Conservation (phyloP, 202 grass and related monocot genomes). For the Sporobolus alterniflorus region DNA sequence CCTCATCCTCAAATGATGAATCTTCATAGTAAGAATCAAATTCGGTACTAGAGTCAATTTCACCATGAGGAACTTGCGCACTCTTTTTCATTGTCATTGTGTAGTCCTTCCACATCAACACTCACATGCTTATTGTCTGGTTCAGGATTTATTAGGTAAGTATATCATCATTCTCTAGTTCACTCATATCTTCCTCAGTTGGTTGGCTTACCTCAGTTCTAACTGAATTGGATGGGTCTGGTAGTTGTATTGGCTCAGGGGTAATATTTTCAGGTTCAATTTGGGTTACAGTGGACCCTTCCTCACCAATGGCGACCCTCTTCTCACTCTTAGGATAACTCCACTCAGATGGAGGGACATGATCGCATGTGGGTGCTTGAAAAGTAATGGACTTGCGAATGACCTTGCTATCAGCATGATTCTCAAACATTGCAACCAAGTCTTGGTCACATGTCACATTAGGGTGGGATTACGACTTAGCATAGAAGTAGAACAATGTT, state of each 20-base stretch:
- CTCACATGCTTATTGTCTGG: neutral
- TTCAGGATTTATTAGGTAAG: neutral
- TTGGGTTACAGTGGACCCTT: too few species aligned
- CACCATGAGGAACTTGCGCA: neutral
- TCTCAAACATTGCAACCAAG: neutral
- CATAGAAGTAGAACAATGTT: too few species aligned
- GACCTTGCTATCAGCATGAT: neutral
- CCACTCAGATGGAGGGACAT: neutral
- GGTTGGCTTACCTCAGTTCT: neutral
- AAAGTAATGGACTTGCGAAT: neutral
- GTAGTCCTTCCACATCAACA: neutral
- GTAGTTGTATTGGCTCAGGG: neutral
- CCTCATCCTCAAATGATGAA: neutral
- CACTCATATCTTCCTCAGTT: neutral
- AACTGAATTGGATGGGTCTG: neutral
- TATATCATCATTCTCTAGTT: neutral
- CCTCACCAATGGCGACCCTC: too few species aligned
- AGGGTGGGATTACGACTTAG: too few species aligned
- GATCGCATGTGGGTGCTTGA: neutral
- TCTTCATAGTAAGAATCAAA: neutral
- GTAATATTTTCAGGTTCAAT: too few species aligned
- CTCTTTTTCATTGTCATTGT: neutral
- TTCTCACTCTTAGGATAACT: neutral
- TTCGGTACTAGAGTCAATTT: neutral
- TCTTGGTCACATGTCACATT: neutral